Percentiles rank a stretch among this genome's conserved stretches.
Evolutionary conservation across 495 filamentous ascomycete species (phyloP).

Genomic region (Penicillium robsamsonii): DNA sequence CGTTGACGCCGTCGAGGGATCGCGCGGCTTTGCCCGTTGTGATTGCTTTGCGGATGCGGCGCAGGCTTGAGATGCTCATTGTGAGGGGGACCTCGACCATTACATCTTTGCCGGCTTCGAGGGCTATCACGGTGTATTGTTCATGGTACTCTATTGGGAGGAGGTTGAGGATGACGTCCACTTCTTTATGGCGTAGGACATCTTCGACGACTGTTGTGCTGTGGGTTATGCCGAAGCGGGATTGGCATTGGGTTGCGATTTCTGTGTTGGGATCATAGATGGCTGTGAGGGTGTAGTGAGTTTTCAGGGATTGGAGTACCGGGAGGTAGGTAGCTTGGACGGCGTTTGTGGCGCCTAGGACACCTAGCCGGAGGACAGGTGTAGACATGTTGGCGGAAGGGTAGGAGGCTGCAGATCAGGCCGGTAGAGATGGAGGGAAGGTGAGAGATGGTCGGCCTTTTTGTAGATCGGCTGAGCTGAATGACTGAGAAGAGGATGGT

Average conservation of each 20-base stretch:
- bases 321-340: slow-evolving; percentile 53
- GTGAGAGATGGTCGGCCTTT: not conserved
- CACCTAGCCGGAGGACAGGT: slow-evolving; percentile 39
- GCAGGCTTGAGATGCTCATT: slow-evolving; percentile 38
- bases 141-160: slow-evolving; percentile 53
- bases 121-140: slow-evolving; percentile 45
- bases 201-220: slow-evolving; percentile 15
- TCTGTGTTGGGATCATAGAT: slow-evolving; percentile 40
- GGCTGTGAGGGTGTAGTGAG: slow-evolving; percentile 37
- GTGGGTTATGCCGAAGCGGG: slow-evolving; percentile 13
- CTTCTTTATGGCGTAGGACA: slow-evolving; percentile 22
- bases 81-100: slow-evolving; percentile 57
- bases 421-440: not conserved
- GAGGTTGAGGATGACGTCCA: slow-evolving; percentile 53
- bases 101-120: slow-evolving; percentile 51
- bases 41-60: slow-evolving; percentile 41
- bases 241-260: slow-evolving; percentile 12
- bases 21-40: slow-evolving; percentile 15
- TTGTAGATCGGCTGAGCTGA: not conserved
- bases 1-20: not conserved
- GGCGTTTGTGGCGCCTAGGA: slow-evolving; percentile 45
- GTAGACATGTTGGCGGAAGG: not conserved
- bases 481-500: not conserved
- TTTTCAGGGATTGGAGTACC: slow-evolving; percentile 38
- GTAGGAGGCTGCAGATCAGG: not conserved